Conservation (phyloP, 2,329 filamentous ascomycete species). For the Epichloe bromicola region DNA sequence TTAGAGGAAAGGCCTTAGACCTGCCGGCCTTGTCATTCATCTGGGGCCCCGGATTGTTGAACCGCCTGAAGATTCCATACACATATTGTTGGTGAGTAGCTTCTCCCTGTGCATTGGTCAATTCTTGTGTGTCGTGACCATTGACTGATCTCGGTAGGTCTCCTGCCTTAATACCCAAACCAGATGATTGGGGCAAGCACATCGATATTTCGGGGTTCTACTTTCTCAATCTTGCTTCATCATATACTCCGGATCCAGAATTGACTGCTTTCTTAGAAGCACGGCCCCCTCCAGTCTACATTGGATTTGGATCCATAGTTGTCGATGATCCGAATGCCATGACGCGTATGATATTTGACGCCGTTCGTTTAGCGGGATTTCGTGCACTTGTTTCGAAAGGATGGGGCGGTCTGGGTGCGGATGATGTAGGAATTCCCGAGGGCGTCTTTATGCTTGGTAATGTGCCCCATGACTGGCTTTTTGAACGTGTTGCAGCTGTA, state of each 20-base stretch:
- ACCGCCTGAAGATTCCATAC: constrained; percentile 63
- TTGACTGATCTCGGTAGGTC: constrained; percentile 30
- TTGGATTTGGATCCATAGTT: constrained; percentile 75
- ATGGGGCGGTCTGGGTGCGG: constrained; percentile 73
- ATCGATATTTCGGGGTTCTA: constrained; percentile 67
- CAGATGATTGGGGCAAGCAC: constrained; percentile 59
- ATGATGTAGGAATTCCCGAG: constrained; percentile 55
- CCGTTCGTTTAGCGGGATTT: constrained; percentile 52
- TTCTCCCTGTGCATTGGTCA: not conserved
- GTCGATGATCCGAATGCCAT: constrained; percentile 62
- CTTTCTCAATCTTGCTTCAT: constrained; percentile 55
- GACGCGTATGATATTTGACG: constrained; percentile 60
- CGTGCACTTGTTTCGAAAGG: constrained; percentile 75
- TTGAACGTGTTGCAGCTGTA: constrained; percentile 66
- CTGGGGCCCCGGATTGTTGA: constrained; percentile 70
- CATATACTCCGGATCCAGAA: constrained; percentile 52
- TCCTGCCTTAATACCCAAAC: constrained; percentile 64
- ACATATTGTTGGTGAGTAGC: constrained; percentile 68
- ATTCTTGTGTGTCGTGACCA: constrained; percentile 1
- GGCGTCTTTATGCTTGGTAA: constrained; percentile 76
- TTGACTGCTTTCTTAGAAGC: constrained; percentile 52
- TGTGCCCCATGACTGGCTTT: constrained; percentile 81
- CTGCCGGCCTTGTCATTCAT: constrained; percentile 68
- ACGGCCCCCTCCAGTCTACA: constrained; percentile 64
- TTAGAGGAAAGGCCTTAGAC: constrained; percentile 60